Base-by-base conservation (phyloP, 2,329 filamentous ascomycete species). In the Ophiostoma sp. region DNA sequence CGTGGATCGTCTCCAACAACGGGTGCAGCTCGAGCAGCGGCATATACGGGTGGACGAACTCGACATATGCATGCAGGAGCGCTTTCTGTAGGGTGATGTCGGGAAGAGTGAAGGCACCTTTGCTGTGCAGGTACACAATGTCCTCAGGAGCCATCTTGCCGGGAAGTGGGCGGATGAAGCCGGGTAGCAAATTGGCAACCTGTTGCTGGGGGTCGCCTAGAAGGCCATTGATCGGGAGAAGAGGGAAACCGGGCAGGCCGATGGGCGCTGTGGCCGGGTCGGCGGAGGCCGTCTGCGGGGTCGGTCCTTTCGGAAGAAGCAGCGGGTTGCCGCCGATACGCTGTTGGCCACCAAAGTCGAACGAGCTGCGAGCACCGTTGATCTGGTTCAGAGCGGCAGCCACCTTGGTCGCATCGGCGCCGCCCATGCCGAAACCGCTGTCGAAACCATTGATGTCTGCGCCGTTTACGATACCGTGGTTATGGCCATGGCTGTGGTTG, bases 21-120 rank as follows among this genome's bases (percentile, higher is more conserved):
- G 89, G 82, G 80, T 89, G 82, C 79, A 91, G 79, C 84, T 93
- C 94, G 75, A 98, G 84, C 42, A 97, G 85, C 31, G 95, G 95
- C 93, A 98, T 97, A 81, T 93, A 98, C 0, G 95, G 94, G 80
- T 98, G 92, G 8, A 98, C 94, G 80, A 92, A 97, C 83, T 97
- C 93, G 75, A 95, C 87, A 78, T 96, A 98, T 52, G 90, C 90
- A 77, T 91, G 90, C 19, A 98, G 84, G 59, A 98, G 86, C 74
- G 94, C 94, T 80, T 93, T 93, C 78, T 95, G 92, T 48, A 98
- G 85, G 4, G 84, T 83, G 3, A 87, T 82, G 55, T 88, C 86
- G 1, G 95, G 95, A 55, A 98, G 88, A 1, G 90, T 90, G 76
- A 98, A 84, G 0, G 94, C 94, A 4, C 94, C 94, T 84, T 97